Conservation (phyloP, 2,329 filamentous ascomycete species). For the Hysterium pulicare region DNA sequence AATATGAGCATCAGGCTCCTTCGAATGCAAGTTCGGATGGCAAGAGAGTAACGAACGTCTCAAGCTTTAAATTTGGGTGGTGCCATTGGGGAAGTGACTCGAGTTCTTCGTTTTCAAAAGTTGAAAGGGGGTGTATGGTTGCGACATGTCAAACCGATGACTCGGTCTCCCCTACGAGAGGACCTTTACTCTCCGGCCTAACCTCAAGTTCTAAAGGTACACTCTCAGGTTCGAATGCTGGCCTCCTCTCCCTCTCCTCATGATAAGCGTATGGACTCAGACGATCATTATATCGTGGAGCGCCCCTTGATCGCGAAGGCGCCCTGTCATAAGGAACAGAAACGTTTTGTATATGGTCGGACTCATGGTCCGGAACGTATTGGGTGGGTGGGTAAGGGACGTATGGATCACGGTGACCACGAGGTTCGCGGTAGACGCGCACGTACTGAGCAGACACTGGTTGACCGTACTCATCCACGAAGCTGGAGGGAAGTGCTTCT, state of each 20-base stretch:
- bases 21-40: too few species aligned
- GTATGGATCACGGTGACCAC: constrained; percentile 18
- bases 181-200: not conserved
- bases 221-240: constrained; percentile 19
- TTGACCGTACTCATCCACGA: constrained; percentile 31
- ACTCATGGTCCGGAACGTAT: constrained; percentile 21
- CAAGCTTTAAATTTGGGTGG: too few species aligned
- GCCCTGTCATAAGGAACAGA: constrained; percentile 27
- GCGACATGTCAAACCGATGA: not conserved
- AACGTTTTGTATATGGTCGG: constrained; percentile 27
- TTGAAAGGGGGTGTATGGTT: not conserved
- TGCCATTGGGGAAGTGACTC: too few species aligned
- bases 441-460: constrained; percentile 27
- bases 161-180: not conserved
- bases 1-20: too few species aligned
- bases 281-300: constrained; percentile 21
- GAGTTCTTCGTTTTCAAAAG: not conserved
- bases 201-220: not conserved
- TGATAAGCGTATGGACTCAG: constrained; percentile 29
- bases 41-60: too few species aligned
- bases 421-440: constrained; percentile 25
- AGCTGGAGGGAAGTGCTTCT: constrained; percentile 24
- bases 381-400: constrained; percentile 17
- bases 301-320: constrained; percentile 5
- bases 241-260: constrained; percentile 26